phyloP scores from a whole-genome alignment of 768 basidiomycete species.

The Coprinellus aureogranulatus region DNA sequence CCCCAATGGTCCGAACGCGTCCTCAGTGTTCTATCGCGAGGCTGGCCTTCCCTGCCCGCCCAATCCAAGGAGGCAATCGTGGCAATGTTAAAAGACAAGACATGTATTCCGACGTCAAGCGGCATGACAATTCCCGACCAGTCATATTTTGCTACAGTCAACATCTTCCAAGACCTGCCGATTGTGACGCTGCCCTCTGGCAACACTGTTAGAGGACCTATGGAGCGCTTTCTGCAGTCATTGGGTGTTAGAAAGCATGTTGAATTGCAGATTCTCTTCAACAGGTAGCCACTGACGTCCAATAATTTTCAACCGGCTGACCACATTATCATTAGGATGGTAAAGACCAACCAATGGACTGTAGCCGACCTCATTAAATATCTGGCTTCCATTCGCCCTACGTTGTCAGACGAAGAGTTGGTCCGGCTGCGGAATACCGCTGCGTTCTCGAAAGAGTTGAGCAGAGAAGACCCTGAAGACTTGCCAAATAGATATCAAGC shows the following conservation, averaged over 20 bases:
- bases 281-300: conserved; percentile 47
- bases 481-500: conserved; percentile 58
- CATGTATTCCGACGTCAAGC: conserved; percentile 69
- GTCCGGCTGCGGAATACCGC: conserved; percentile 62
- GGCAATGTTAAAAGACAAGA: conserved; percentile 43
- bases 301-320: too few species aligned
- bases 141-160: conserved; percentile 81
- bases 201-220: conserved; percentile 55
- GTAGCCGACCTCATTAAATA: conserved; percentile 83
- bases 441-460: conserved; percentile 69
- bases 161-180: conserved; percentile 87
- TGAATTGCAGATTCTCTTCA: conserved; percentile 90
- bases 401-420: conserved; percentile 43
- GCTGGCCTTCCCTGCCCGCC: conserved; percentile 66
- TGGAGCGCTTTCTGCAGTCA: conserved; percentile 69
- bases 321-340: conserved; percentile 59
- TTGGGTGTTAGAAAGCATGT: conserved; percentile 90
- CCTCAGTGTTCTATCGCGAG: conserved; percentile 58
- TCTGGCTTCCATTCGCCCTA: conserved; percentile 74
- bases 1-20: conserved; percentile 80
- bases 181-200: conserved; percentile 72
- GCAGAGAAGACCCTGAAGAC: conserved; percentile 17
- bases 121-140: conserved; percentile 74
- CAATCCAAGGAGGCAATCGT: conserved; percentile 47
- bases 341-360: conserved; percentile 88